A percentile compares a stretch with the other conserved stretches of the same genome.
phyloP scores from a whole-genome alignment of 108 stramenopile genomes.

The Parmales sp. region DNA sequence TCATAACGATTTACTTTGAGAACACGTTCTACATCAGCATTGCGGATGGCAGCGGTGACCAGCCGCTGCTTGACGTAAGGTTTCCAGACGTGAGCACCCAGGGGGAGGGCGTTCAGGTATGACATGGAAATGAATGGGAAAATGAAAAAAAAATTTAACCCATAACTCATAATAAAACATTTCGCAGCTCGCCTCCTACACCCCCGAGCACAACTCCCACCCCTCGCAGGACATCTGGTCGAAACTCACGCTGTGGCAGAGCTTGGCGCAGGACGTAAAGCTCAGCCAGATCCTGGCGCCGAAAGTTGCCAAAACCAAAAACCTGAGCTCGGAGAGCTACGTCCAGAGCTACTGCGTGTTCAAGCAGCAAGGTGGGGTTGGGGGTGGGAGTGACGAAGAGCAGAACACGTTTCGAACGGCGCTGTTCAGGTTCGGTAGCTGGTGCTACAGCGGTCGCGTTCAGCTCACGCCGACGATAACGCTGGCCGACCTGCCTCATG shows the following conservation, averaged over 20 bases:
- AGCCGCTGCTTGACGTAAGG: slow-evolving; percentile 57
- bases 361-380: slow-evolving; percentile 19
- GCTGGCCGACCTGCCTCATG: slow-evolving; percentile 40
- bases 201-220: no score
- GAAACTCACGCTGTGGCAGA: slow-evolving; percentile 42
- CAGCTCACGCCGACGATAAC: slow-evolving; percentile 34
- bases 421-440: slow-evolving; percentile 50
- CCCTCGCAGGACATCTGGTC: no score
- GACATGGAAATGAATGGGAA: no score
- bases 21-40: slow-evolving; percentile 48
- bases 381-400: slow-evolving; percentile 11
- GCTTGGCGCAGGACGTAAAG: background rate
- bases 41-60: slow-evolving; percentile 37
- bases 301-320: slow-evolving; percentile 6
- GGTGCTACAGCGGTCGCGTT: slow-evolving; percentile 54
- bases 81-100: slow-evolving; percentile 45
- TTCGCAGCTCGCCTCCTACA: no score
- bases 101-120: slow-evolving; percentile 20
- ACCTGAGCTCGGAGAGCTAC: slow-evolving; percentile 40
- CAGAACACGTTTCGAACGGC: slow-evolving; percentile 41
- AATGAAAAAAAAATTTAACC: no score
- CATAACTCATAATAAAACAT: no score
- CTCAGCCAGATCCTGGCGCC: slow-evolving; percentile 1
- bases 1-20: slow-evolving; percentile 56
- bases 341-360: slow-evolving; percentile 54